Conservation (phyloP, 345 rosid species). For the Populus nigra region DNA sequence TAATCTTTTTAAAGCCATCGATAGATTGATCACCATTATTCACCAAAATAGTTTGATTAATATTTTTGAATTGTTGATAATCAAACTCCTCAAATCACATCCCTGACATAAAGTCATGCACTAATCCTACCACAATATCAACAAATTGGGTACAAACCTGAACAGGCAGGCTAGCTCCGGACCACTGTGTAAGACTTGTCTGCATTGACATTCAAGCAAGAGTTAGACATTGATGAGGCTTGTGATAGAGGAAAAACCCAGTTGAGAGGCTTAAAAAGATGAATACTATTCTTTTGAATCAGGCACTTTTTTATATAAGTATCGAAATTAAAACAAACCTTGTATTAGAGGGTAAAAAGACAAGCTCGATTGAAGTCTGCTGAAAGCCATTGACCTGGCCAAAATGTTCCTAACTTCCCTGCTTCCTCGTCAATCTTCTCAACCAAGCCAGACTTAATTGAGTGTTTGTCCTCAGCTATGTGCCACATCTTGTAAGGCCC, state of each 20-base stretch:
- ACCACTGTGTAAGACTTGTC: constrained; percentile 92
- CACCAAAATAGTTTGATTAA: neutral
- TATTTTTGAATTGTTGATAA: neutral
- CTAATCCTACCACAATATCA: neutral
- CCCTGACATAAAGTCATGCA: neutral
- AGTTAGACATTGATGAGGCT: constrained; percentile 5
- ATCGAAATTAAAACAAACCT: constrained; percentile 54
- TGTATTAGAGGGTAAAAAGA: constrained; percentile 81
- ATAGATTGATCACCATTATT: neutral
- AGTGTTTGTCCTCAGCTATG: constrained; percentile 76
- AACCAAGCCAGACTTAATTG: constrained; percentile 91
- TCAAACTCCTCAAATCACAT: neutral
- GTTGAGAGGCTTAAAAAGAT: neutral
- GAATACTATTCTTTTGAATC: neutral
- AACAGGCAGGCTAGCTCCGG: constrained; percentile 95
- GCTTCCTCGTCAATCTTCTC: constrained; percentile 99
- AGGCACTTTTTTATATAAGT: neutral
- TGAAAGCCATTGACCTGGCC: constrained; percentile 99
- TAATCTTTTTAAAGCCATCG: neutral
- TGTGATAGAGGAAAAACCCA: neutral
- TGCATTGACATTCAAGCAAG: constrained; percentile 43
- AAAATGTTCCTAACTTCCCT: constrained; percentile 91
- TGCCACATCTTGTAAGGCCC: constrained; percentile 97
- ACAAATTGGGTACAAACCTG: constrained; percentile 50
- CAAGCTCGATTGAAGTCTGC: constrained; percentile 83